These are phyloP conservation scores for Mesotaenium endlicherianum DNA, from an alignment of 139 green algal species.

Conservation along the genomic window DNA sequence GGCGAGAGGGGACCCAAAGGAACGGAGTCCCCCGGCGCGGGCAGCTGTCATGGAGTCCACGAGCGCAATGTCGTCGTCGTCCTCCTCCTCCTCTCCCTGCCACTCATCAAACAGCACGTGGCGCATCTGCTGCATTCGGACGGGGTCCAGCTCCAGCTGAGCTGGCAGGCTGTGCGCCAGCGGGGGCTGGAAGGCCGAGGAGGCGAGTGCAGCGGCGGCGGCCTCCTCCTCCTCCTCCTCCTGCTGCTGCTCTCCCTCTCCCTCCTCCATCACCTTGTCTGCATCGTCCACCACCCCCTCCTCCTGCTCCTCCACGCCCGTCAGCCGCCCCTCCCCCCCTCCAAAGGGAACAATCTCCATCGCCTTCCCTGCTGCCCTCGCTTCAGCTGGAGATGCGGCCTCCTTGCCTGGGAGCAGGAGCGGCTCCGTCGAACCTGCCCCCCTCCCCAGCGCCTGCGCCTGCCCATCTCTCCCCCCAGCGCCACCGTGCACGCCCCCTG, in stretches of 20 bases:
- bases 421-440: too few species aligned
- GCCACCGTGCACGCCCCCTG: background rate
- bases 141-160: constrained; percentile 62
- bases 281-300: background rate
- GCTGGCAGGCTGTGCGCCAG: constrained; percentile 65
- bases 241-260: background rate
- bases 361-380: too few species aligned
- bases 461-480: too few species aligned
- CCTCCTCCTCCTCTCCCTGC: constrained; percentile 11
- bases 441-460: too few species aligned
- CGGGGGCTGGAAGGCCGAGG: background rate
- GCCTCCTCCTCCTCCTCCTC: background rate
- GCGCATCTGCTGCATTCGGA: constrained; percentile 58
- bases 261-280: background rate
- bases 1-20: too few species aligned
- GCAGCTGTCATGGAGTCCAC: too few species aligned
- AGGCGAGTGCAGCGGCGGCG: too few species aligned
- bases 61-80: background rate
- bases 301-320: background rate
- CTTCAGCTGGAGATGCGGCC: too few species aligned
- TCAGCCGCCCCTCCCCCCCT: background rate
- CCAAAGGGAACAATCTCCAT: too few species aligned
- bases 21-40: too few species aligned
- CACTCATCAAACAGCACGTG: constrained; percentile 16
- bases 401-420: too few species aligned